Percentiles rank a stretch among this genome's conserved stretches.
Evolutionary conservation across 805 yeast genomes (phyloP).

Genomic region (Candida peoriensis): DNA sequence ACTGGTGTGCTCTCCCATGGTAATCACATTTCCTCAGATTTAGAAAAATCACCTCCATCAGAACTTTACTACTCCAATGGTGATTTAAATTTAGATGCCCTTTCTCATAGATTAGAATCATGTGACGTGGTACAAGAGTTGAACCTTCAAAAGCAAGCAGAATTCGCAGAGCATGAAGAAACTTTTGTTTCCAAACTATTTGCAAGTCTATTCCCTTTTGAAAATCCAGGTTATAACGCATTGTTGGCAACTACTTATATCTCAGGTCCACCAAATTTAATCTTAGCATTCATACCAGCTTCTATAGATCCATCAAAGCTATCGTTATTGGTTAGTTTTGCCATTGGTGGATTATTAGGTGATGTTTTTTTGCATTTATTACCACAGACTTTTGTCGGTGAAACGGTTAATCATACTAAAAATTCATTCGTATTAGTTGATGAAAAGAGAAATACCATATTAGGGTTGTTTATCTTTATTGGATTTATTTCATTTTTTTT

Average conservation of each 20-base stretch:
- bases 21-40: neutral
- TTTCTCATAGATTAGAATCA: constrained; percentile 25
- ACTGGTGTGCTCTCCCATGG: neutral
- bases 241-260: constrained; percentile 58
- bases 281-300: constrained; percentile 53
- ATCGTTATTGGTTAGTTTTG: constrained; percentile 59
- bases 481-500: constrained; percentile 58
- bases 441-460: constrained; percentile 40
- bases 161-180: constrained; percentile 14
- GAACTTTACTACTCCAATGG: constrained; percentile 35
- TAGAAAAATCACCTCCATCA: neutral
- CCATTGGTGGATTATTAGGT: constrained; percentile 72
- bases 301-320: constrained; percentile 46
- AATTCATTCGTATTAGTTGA: constrained; percentile 45
- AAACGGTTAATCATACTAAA: constrained; percentile 34
- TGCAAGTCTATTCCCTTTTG: constrained; percentile 42
- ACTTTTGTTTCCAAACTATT: constrained; percentile 35
- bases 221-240: constrained; percentile 56
- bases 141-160: constrained; percentile 28
- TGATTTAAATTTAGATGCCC: constrained; percentile 33
- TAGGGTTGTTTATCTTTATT: constrained; percentile 51
- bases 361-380: constrained; percentile 68
- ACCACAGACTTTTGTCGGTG: constrained; percentile 63
- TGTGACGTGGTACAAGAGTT: constrained; percentile 38
- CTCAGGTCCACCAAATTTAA: constrained; percentile 58